Base-by-base conservation (phyloP, 2,329 filamentous ascomycete genomes). In the Hypoxylon sp. region DNA sequence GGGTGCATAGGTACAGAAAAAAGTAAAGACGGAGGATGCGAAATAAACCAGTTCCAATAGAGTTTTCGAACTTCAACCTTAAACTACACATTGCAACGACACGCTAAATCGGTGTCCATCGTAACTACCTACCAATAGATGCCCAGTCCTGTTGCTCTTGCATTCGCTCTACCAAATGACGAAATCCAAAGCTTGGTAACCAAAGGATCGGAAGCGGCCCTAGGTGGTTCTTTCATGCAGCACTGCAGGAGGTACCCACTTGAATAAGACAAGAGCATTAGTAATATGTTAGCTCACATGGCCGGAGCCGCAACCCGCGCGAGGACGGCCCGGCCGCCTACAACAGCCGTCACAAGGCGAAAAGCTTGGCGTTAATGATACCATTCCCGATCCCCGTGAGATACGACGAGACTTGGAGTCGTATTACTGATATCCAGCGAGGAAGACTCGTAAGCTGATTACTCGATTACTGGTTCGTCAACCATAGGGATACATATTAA, bases 301-400 rank as follows among this genome's bases (percentile, higher is more conserved):
- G 26, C 58, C 61, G 61, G 65, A 68, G 61, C 65, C 61, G 55
- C 42, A 56, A 36, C 48, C 63, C 54, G 38, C 54, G 38, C 22
- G 42, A 64, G 55, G 18, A 59, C 62, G 61, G 45, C 22, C 62
- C 62, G 50, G 48, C 46, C 36, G 42, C 38, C 53, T 52, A 49
- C 33, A n/a, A 57, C 16, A 66, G 36, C 64, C 48, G 48, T 40
- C 36, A 46, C 42, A 66, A 66, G 55, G 53, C 59, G 63, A 64
- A 69, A 69, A 56, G 56, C 66, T 69, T 69, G 66, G 66, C 66
- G 60, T 66, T 36, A 46, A 69, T 69, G 60, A 51, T 64, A 65
- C 63, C 48, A 69, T 68, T 11, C 44, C 56, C 51, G 42, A 67
- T 18, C 49, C 28, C 51, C 44, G 49, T 66, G 32, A 14, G 44